Evolutionary conservation across 108 stramenopile species (phyloP).

Genomic region (Conticribra weissflogii): DNA sequence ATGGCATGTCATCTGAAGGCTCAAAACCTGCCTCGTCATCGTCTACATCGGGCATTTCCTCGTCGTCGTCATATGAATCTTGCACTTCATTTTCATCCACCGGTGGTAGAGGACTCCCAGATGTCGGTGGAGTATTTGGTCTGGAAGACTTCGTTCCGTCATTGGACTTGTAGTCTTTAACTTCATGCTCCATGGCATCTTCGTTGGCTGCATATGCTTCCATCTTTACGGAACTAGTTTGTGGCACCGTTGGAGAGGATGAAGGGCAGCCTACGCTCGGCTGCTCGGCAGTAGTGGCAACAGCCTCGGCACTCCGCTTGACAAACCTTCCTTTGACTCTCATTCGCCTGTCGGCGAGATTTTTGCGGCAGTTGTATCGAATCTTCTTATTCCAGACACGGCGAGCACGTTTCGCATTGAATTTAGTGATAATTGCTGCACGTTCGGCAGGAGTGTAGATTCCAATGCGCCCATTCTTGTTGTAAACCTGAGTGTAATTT

Average conservation of each 20-base stretch:
- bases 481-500: conserved; percentile 93
- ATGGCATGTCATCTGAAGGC: conserved; percentile 85
- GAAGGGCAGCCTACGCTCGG: too few species aligned
- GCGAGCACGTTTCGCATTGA: conserved; percentile 85
- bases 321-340: conserved; percentile 98
- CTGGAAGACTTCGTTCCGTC: conserved; percentile 8
- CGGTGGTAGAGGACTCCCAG: conserved; percentile 31
- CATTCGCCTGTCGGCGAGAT: conserved; percentile 93
- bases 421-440: conserved; percentile 91
- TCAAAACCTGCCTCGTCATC: conserved; percentile 83
- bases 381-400: conserved; percentile 98
- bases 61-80: conserved; percentile 39
- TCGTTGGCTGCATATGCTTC: conserved; percentile 23
- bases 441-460: conserved; percentile 96
- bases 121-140: conserved; percentile 27
- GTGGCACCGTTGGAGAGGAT: too few species aligned
- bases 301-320: conserved; percentile 74
- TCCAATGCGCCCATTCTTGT: conserved; percentile 95
- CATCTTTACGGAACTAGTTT: conserved; percentile 17
- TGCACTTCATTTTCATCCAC: conserved; percentile 38
- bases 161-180: too few species aligned
- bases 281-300: conserved; percentile 21
- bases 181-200: conserved; percentile 7
- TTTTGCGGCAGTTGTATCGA: conserved; percentile 97
- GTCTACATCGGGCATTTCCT: conserved; percentile 80